Evolutionary conservation across 495 filamentous ascomycete species (phyloP), one percentile per base, ranked within the genome.

Genomic region (Symbiotaphrina buchneri): DNA sequence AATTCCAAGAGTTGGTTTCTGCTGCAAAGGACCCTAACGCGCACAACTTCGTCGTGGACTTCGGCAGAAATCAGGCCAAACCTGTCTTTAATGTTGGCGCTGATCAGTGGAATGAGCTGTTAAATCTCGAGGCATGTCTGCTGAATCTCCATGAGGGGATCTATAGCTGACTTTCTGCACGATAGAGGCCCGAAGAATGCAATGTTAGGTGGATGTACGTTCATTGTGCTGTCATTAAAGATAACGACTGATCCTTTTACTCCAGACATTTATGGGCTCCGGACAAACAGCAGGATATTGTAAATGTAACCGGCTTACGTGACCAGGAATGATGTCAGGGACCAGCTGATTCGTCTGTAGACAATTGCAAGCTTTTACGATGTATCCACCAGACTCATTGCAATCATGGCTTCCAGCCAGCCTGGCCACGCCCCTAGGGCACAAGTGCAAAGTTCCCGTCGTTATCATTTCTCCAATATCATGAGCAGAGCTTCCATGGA

Each of bases 201-300:
- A 13, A 22, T 32, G 7, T 25, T 25, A 36, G 74, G 45, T 83
- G 75, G 76, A 79, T 82, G 67, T 72, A 55, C 45, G 63, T 45
- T 33, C 5, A 25, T 18, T 30, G 24, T 26, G n/a, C 6, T 23
- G 13, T 26, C 13, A 30, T 7, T 21, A 27, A 33, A 74, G 69
- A 33, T 74, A n/a, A n/a, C n/a, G n/a, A n/a, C n/a, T n/a, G n/a
- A 81, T 39, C 61, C 82, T n/a, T 84, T 74, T 72, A 49, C 58
- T 28, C 75, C 74, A 6, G 63, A 10, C 20, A 32, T 32, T 10
- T 14, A 21, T 22, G 30, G 11, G 22, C 8, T 25, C 22, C 8
- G 8, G 27, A 30, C 7, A 8, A 14, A 30, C 22, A 13, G 13
- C 22, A 25, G 8, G 7, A 13, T 25, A 25, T 13, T 7, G 22